Evolutionary conservation across 2,329 filamentous ascomycete genomes (phyloP).

Genomic region (Rhynchosporium graminicola): DNA sequence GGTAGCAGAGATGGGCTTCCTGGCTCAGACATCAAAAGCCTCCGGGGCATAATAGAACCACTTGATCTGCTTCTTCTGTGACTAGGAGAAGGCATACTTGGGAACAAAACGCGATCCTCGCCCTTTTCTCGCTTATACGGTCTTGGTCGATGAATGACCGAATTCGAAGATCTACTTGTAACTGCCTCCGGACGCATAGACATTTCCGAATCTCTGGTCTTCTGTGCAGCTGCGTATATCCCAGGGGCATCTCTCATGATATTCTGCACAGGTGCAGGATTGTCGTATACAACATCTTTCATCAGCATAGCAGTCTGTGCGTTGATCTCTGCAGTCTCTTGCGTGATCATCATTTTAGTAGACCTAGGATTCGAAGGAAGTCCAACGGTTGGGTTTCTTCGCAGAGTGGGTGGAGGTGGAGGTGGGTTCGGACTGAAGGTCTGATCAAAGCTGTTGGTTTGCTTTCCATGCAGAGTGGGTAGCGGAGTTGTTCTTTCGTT

Average conservation of each 20-base stretch:
- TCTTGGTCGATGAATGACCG: constrained; percentile 41
- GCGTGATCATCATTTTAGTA: constrained; percentile 23
- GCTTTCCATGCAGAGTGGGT: too few relatives aligned
- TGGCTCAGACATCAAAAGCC: constrained; percentile 48
- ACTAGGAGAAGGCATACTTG: constrained; percentile 46
- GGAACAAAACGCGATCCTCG: constrained; percentile 49
- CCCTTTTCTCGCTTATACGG: constrained; percentile 35
- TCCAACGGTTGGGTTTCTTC: constrained; percentile 33
- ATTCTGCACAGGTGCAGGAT: constrained; percentile 51
- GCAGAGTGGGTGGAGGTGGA: constrained; percentile 13
- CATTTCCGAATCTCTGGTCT: constrained; percentile 26
- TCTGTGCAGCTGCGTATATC: constrained; percentile 33
- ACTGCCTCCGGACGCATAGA: constrained; percentile 22
- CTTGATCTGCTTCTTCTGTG: constrained; percentile 52
- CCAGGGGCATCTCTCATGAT: constrained; percentile 50
- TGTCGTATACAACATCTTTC: constrained; percentile 57
- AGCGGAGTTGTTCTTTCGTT: constrained; percentile 14
- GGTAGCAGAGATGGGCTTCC: constrained; percentile 54
- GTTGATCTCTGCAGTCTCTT: constrained; percentile 31
- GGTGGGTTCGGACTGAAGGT: too few relatives aligned
- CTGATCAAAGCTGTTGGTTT: too few relatives aligned
- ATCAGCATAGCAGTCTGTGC: constrained; percentile 57
- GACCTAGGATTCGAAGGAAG: constrained; percentile 36
- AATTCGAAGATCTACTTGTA: constrained; percentile 29
- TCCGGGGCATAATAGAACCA: constrained; percentile 48